phyloP scores from a whole-genome alignment of 768 basidiomycete species.

The Lyophyllum shimeji region DNA sequence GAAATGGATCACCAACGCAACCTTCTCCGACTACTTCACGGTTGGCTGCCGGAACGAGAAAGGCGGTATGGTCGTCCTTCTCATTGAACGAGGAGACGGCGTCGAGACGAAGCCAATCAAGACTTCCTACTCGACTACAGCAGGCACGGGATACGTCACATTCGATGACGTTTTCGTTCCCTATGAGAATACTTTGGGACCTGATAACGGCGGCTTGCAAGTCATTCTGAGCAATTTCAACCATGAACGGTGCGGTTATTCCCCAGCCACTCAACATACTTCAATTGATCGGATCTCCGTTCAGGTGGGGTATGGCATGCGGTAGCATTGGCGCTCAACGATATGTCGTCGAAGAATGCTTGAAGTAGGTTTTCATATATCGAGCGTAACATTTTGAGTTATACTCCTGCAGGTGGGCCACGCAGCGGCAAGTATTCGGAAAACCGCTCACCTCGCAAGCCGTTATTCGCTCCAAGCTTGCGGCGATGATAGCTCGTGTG shows the following conservation, averaged over 20 bases:
- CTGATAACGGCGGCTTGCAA: slow-evolving; percentile 52
- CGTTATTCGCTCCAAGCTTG: slow-evolving; percentile 85
- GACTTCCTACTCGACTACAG: slow-evolving; percentile 47
- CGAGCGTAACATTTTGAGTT: neutral
- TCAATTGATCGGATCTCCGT: neutral
- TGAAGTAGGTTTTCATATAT: slow-evolving; percentile 49
- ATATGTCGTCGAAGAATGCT: slow-evolving; percentile 70
- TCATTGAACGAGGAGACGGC: slow-evolving; percentile 45
- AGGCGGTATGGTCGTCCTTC: slow-evolving; percentile 26
- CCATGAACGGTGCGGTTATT: slow-evolving; percentile 75
- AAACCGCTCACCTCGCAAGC: slow-evolving; percentile 80
- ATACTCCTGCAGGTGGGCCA: slow-evolving; percentile 58
- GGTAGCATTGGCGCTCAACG: slow-evolving; percentile 41
- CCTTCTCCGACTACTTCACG: slow-evolving; percentile 70
- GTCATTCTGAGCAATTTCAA: slow-evolving; percentile 73
- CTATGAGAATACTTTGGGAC: slow-evolving; percentile 65
- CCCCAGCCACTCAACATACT: neutral
- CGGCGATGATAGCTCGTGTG: slow-evolving; percentile 79
- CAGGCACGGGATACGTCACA: slow-evolving; percentile 60
- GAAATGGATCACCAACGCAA: slow-evolving; percentile 85
- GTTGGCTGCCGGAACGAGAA: slow-evolving; percentile 59
- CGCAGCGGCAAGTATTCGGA: slow-evolving; percentile 87
- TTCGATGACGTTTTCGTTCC: slow-evolving; percentile 67
- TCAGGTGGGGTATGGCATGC: slow-evolving; percentile 18
- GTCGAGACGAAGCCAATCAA: slow-evolving; percentile 72